Conservation (phyloP, 2,329 filamentous ascomycete genomes). For the Aspergillus uvarum region DNA sequence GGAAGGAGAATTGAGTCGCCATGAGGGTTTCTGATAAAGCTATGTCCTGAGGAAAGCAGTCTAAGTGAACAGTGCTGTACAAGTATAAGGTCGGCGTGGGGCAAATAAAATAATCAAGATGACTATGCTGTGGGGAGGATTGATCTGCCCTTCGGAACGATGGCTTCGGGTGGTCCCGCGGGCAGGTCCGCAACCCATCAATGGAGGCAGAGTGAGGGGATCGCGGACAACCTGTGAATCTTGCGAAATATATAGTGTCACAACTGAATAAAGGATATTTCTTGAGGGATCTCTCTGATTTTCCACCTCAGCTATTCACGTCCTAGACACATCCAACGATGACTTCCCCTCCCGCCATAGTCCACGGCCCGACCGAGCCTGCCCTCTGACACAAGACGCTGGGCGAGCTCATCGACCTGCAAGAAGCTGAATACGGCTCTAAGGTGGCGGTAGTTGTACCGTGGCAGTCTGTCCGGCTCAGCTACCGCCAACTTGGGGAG, state of each 20-base stretch:
- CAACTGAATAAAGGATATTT: too few species aligned
- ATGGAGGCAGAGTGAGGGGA: not conserved
- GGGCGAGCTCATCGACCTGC: slow-evolving; percentile 23
- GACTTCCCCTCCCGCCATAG: slow-evolving; percentile 13
- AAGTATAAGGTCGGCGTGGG: too few species aligned
- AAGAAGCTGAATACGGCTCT: slow-evolving; percentile 14
- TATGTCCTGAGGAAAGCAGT: not conserved
- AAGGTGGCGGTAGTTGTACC: slow-evolving; percentile 17
- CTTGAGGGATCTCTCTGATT: too few species aligned
- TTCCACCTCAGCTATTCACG: too few species aligned
- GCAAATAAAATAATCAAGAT: too few species aligned
- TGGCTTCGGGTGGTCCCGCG: not conserved
- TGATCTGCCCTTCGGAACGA: not conserved
- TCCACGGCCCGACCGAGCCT: slow-evolving; percentile 24
- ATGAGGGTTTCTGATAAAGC: not conserved
- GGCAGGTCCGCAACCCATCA: not conserved
- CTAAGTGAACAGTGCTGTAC: too few species aligned
- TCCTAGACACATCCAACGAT: not conserved
- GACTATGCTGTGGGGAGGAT: not conserved
- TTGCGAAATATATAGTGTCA: too few species aligned
- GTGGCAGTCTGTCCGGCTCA: slow-evolving; percentile 22
- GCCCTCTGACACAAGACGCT: slow-evolving; percentile 22
- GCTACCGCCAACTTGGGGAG: slow-evolving; percentile 21
- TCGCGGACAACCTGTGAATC: too few species aligned
- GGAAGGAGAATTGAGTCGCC: slow-evolving; percentile 14